Base-by-base conservation (phyloP, 352 stramenopile species). In the Phytophthora nicotianae region DNA sequence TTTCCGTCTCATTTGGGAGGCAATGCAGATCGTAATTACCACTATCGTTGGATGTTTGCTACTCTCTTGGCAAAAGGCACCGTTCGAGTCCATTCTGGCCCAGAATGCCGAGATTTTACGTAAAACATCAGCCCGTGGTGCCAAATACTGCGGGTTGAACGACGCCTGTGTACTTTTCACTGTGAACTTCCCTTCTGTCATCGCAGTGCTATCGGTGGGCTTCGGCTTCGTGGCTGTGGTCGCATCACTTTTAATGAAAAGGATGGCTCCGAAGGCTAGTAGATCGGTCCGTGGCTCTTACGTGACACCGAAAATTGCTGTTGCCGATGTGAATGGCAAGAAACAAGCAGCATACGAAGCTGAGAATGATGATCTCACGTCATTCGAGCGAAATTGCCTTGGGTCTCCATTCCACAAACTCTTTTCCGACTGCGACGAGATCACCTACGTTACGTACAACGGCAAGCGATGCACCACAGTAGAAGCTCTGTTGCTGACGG, bases 141-240 rank as follows among this genome's bases (percentile, higher is more conserved):
- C 50, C 13, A 59, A 66, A 33, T 61, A 67, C 50, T 74, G 61
- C 38, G 50, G 63, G 0, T 50, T 74, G 10, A 74, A 61, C 23
- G 65, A 74, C 61, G 70, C 65, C 21, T 74, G 65, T 35, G 47
- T 74, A 27, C 54, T 74, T 10, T 74, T 56, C 54, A 67, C 64
- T 9, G 50, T 46, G 49, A 74, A 74, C 7, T 64, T 63, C 35
- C 47, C 66, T 4, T 13, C 37, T 0, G 21, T 75, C 5, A 58
- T 65, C 32, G n/a, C n/a, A n/a, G n/a, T n/a, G n/a, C n/a, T n/a
- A n/a, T 69, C 66, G 1, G n/a, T 70, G 0, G 54, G 24, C 9
- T 41, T 74, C 20, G 62, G 55, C 4, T 26, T 68, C 21, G 4
- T 68, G 1, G 61, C 66, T 0, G 58, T 56, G 3, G 6, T 55